phyloP scores from a whole-genome alignment of 2,329 filamentous ascomycete species.

The Colletotrichum liriopes region DNA sequence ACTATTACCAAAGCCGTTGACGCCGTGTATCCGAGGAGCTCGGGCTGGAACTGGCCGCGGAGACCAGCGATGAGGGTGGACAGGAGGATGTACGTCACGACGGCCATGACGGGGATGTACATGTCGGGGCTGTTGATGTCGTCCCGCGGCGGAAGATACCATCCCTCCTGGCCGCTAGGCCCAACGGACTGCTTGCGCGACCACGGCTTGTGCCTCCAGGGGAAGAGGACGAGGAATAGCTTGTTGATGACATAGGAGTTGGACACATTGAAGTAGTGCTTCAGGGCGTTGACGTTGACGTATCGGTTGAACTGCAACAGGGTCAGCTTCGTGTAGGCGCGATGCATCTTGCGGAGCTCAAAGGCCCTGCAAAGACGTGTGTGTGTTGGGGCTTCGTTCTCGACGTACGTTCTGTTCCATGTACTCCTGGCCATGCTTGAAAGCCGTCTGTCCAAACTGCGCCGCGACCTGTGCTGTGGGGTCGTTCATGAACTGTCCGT shows the following conservation, averaged over 20 bases:
- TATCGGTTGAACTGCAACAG: conserved; percentile 73
- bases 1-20: conserved; percentile 88
- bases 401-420: conserved; percentile 90
- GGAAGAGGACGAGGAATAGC: conserved; percentile 93
- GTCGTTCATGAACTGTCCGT: conserved; percentile 96
- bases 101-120: conserved; percentile 99
- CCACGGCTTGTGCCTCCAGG: conserved; percentile 98
- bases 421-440: conserved; percentile 93
- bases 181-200: conserved; percentile 87
- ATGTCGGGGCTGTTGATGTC: conserved; percentile 99
- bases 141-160: conserved; percentile 92
- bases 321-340: conserved; percentile 39
- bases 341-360: neutral
- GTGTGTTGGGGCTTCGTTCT: neutral
- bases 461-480: conserved; percentile 95
- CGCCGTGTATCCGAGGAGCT: conserved; percentile 91
- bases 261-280: conserved; percentile 99
- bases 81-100: conserved; percentile 97
- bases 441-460: conserved; percentile 92
- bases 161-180: conserved; percentile 78
- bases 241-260: conserved; percentile 98
- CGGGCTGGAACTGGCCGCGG: conserved; percentile 92
- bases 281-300: conserved; percentile 92
- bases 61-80: conserved; percentile 92
- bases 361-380: neutral